Conservation (phyloP, 2,329 filamentous ascomycete species). For the Uncinocarpus reesii region DNA sequence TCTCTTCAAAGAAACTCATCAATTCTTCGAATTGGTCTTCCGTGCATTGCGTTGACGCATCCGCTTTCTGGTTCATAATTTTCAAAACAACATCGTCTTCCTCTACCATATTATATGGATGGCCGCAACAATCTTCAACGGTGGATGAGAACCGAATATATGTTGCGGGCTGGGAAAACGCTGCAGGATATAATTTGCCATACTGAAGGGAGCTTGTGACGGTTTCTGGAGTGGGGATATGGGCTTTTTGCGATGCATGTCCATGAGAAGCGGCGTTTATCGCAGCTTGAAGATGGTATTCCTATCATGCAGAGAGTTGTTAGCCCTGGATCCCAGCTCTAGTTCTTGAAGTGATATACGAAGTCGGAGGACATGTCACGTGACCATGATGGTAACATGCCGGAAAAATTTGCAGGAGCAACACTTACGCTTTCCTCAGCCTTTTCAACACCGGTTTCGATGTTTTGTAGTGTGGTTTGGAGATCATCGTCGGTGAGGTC, state of each 20-base stretch:
- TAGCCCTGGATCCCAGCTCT: background rate
- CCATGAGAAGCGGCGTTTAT: constrained; percentile 54
- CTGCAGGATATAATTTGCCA: constrained; percentile 72
- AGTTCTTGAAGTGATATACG: background rate
- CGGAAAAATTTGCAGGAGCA: constrained; percentile 24
- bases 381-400: constrained; percentile 28
- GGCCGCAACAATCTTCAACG: constrained; percentile 86
- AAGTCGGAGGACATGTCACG: constrained; percentile 28
- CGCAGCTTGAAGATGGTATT: constrained; percentile 89
- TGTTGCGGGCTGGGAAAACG: constrained; percentile 73
- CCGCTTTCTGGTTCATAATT: constrained; percentile 67
- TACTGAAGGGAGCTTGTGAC: constrained; percentile 61
- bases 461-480: constrained; percentile 68
- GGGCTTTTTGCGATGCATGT: constrained; percentile 49
- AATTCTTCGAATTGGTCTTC: constrained; percentile 90
- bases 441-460: constrained; percentile 94
- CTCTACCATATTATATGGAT: constrained; percentile 85
- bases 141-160: constrained; percentile 98
- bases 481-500: constrained; percentile 79
- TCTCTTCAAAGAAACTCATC: constrained; percentile 91
- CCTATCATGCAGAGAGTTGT: constrained; percentile 43
- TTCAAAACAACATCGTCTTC: constrained; percentile 82
- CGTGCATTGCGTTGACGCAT: constrained; percentile 55
- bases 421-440: constrained; percentile 88
- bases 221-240: constrained; percentile 59